Evolutionary conservation across 2,329 filamentous ascomycete species (phyloP).

Genomic region (Endothia cerciana): DNA sequence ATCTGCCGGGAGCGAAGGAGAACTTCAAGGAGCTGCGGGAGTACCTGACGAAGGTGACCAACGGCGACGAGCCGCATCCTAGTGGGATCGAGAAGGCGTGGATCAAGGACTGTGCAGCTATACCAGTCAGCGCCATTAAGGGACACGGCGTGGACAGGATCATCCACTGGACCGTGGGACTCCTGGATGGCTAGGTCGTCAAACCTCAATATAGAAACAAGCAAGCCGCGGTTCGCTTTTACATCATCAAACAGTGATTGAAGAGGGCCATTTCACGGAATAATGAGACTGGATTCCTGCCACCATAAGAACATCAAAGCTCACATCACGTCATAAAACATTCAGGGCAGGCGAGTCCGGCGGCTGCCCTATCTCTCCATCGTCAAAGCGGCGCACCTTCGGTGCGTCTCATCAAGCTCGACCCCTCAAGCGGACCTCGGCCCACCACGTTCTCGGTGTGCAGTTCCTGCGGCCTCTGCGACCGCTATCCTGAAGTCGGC

Average conservation of each 20-base stretch:
- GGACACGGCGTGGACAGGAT: constrained; percentile 81
- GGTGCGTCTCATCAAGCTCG: neutral
- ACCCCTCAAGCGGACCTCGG: neutral
- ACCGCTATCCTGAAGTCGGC: constrained; percentile 18
- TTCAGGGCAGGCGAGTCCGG: constrained; percentile 11
- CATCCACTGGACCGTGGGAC: constrained; percentile 70
- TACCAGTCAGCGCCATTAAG: constrained; percentile 89
- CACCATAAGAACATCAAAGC: neutral
- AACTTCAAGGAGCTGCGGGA: constrained; percentile 72
- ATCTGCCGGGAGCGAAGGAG: constrained; percentile 75
- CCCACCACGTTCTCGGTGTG: neutral
- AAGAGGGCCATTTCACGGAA: neutral
- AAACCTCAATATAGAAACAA: neutral
- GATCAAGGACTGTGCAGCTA: constrained; percentile 66
- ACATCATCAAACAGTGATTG: neutral
- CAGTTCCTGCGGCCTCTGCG: constrained; percentile 11
- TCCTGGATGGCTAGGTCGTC: constrained; percentile 56
- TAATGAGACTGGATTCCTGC: neutral
- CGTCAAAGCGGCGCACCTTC: neutral
- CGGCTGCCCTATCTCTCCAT: neutral
- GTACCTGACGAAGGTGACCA: constrained; percentile 71
- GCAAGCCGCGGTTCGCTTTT: neutral
- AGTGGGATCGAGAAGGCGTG: constrained; percentile 64
- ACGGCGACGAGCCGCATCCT: constrained; percentile 70
- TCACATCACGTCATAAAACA: constrained; percentile 16